A percentile compares a stretch with the other conserved stretches of the same genome.
Evolutionary conservation across 495 filamentous ascomycete species (phyloP).

Genomic region (Pyronema omphalodes): DNA sequence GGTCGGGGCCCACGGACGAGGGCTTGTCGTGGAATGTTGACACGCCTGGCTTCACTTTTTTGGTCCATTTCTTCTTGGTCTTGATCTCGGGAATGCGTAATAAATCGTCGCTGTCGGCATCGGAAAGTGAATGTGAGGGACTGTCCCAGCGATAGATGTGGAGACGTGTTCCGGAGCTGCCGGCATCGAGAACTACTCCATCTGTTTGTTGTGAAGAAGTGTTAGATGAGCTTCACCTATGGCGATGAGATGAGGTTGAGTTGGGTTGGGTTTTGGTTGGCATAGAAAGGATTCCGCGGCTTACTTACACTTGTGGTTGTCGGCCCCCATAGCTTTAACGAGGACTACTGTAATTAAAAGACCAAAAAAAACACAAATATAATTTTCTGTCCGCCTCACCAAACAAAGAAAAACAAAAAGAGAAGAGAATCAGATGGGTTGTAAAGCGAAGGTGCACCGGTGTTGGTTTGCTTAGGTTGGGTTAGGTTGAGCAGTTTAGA

Average conservation of each 20-base stretch:
- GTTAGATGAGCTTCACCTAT: background rate
- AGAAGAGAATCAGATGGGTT: too few species aligned
- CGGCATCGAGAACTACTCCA: slow-evolving; percentile 45
- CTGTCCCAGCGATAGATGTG: slow-evolving; percentile 89
- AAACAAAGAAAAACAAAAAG: too few species aligned
- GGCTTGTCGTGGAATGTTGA: slow-evolving; percentile 73
- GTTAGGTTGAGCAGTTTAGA: too few species aligned
- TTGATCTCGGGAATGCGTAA: slow-evolving; percentile 56
- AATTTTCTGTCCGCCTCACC: too few species aligned
- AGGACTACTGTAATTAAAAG: too few species aligned
- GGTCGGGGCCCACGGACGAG: slow-evolving; percentile 56
- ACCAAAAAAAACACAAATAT: too few species aligned
- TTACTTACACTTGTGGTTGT: slow-evolving; percentile 1
- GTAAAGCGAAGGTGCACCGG: too few species aligned
- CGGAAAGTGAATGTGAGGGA: slow-evolving; percentile 43
- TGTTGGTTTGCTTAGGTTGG: too few species aligned
- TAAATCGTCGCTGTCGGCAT: slow-evolving; percentile 41
- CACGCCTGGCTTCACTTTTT: slow-evolving; percentile 83
- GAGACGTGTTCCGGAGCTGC: slow-evolving; percentile 66
- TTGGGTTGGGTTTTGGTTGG: too few species aligned
- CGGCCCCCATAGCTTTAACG: background rate
- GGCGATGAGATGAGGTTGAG: background rate
- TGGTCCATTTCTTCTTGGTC: slow-evolving; percentile 74
- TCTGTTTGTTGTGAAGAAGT: slow-evolving; percentile 9
- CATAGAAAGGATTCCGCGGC: background rate